Evolutionary conservation across 2,329 filamentous ascomycete species (phyloP).

Genomic region (Epichloe uncinata): DNA sequence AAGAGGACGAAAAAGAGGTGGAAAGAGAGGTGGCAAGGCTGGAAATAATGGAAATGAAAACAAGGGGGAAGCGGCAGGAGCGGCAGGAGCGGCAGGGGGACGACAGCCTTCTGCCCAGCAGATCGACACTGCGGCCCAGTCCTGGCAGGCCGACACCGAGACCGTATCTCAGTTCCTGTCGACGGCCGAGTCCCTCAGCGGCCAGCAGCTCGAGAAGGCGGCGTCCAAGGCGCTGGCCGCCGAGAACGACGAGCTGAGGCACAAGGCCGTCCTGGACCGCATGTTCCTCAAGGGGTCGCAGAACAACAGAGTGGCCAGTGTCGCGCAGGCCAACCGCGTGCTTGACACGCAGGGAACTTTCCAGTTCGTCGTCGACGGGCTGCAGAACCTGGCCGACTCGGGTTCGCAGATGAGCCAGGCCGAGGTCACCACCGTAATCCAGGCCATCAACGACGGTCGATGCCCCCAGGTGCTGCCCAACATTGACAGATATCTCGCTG

Average conservation of each 20-base stretch:
- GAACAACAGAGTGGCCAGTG: neutral
- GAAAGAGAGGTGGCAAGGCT: too few species aligned
- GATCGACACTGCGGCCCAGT: too few species aligned
- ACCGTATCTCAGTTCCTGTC: too few species aligned
- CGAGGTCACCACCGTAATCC: conserved; percentile 2
- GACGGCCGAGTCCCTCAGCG: too few species aligned
- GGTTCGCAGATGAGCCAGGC: conserved; percentile 3
- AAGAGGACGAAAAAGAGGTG: neutral
- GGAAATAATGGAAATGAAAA: too few species aligned
- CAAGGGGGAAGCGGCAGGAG: too few species aligned
- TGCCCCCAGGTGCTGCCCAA: conserved; percentile 2
- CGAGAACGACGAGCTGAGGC: conserved; percentile 8
- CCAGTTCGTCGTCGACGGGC: conserved; percentile 7
- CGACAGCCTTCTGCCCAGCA: too few species aligned
- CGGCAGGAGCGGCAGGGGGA: too few species aligned
- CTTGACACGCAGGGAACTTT: conserved; percentile 6
- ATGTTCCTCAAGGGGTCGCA: neutral
- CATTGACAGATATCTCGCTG: neutral
- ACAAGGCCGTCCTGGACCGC: conserved; percentile 9
- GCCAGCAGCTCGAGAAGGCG: conserved; percentile 1
- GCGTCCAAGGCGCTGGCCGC: conserved; percentile 5
- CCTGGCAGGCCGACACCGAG: too few species aligned
- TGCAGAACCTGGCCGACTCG: neutral
- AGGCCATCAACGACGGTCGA: conserved; percentile 7
- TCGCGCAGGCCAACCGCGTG: conserved; percentile 5